Base-by-base conservation (phyloP, 2,329 filamentous ascomycete genomes). In the Paracorniculantispora psalliotae region DNA sequence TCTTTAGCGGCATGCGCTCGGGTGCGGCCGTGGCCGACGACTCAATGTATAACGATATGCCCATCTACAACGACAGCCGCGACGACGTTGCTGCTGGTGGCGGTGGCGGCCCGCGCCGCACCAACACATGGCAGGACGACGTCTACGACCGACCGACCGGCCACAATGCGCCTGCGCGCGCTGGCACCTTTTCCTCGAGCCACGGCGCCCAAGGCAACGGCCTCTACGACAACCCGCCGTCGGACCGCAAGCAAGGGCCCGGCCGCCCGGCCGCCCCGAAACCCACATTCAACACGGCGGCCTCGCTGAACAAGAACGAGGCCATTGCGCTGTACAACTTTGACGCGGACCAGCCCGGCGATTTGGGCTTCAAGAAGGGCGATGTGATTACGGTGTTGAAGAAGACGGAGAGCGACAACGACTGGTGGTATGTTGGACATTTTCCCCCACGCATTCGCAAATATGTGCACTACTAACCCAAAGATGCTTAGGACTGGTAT, bases 361-460 rank as follows among this genome's bases (percentile, higher is more conserved):
- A 99, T 71, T 73, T 97, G 59, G 91, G 88, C 0, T 99, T 99
- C 76, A 96, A 96, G 78, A 99, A 99, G 80, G 94, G 94, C 21
- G 94, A 99, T 30, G 75, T 97, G 59, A 97, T 99, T 64, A 97
- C 92, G 1, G 92, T 99, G 60, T 73, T 96, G 59, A 97, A 99
- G 79, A 89, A 90, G 74, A 97, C 93, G 5, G 91, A 97, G 4
- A 97, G 89, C 66, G 89, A 91, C 60, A 92, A 92, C 59, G 93
- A 97, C 72, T 97, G 93, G 93, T 97, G 93, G 86, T 89, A 80
- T 66, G 85, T 82, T 60, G 41, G 8, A 44, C 9, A 8, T 41
- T n/a, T 19, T 19, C 37, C 6, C 37, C n/a, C 10, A 17, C 41
- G 13, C 3, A 8, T 33, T 33, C 30, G 6, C n/a, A 9, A 44